Base-by-base conservation (phyloP, 148 eudicot genomes). In the Silene latifolia region DNA sequence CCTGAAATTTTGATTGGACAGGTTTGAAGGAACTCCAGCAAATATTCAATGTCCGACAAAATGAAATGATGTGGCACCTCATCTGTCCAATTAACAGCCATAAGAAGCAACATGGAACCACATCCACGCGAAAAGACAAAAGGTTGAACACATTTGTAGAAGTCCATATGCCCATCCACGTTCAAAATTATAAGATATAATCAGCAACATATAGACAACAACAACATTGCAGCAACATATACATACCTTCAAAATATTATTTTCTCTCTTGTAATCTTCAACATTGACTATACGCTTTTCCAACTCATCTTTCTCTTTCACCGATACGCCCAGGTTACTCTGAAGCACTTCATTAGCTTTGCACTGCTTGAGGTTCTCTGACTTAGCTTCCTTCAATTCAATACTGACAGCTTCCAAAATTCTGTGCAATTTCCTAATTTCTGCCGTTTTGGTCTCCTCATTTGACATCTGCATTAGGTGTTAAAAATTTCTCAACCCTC, bases 321-420 rank as follows among this genome's bases (percentile, higher is more conserved):
- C 58, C 0, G 86, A 89, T 61, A 78, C 67, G 19, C 86, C 90
- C 53, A 96, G 83, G 65, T 89, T 91, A 72, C 79, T 88, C 76
- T 89, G 86, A 61, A 90, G 84, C 73, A 79, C 80, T 24, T 79
- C 84, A 77, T 92, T 90, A 85, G 86, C 87, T 74, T 84, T 90
- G 83, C 84, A 72, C 73, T 88, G 88, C 74, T 82, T 89, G 20
- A 86, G 78, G 46, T 88, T 85, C 67, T 90, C 88, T 74, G 96
- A 88, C 81, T 89, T 96, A 63, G 94, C 92, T 59, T 88, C 92
- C 79, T 92, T 90, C 68, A 92, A 79, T 78, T 86, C 98, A 70
- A 88, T 80, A 72, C 74, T 86, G 48, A 87, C 76, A 63, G 97
- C 83, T 80, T 87, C 89, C 69, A 96, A 78, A 18, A 78, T 78